Evolutionary conservation across 192 early-diverging fungal genomes (phyloP), one percentile per base, ranked within the genome.

Genomic region (Coemansia sp.): DNA sequence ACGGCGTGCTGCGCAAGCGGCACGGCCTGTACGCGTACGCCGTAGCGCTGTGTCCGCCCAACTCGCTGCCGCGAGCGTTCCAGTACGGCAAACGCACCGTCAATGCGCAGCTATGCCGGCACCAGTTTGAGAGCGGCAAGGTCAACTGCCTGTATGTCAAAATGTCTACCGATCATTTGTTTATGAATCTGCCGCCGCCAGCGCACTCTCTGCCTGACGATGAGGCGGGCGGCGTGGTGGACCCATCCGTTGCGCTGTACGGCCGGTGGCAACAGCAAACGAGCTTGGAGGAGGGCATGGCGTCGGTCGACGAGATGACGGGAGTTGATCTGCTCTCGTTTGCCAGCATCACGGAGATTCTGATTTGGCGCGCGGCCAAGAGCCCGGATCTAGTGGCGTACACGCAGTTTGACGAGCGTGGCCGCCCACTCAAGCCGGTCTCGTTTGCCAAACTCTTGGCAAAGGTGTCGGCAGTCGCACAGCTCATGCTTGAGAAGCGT

Each of bases 301-400:
- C 82, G 26, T 77, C 88, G 5, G 40, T 85, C 27, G 91, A 93
- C 53, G 90, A 90, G 58, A 75, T 76, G 27, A 82, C 88, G 3
- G 80, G 81, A 21, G 76, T 80, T 21, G 86, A 93, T 57, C 56
- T 93, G 41, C 63, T 68, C 3, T 58, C 80, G 41, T 92, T 93
- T 48, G 48, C 65, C 11, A 86, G 82, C 53, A 78, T 93, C 33
- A 63, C 82, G 10, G 88, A 92, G 50, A 51, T 93, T 0, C 70
- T 93, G 32, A 63, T 79, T n/a, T 91, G 87, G 86, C 79, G 91
- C 13, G 77, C 83, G n/a, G 64, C 70, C 0, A 55, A 80, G 21
- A 54, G 76, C 35, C 86, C 85, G 17, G 83, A 91, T 13, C 86
- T 88, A 33, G 58, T 66, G 0, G 89, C 86, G 0, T 88, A 80